Base-by-base conservation (phyloP, 1,284 basidiomycete species). In the Mycena sp. region DNA sequence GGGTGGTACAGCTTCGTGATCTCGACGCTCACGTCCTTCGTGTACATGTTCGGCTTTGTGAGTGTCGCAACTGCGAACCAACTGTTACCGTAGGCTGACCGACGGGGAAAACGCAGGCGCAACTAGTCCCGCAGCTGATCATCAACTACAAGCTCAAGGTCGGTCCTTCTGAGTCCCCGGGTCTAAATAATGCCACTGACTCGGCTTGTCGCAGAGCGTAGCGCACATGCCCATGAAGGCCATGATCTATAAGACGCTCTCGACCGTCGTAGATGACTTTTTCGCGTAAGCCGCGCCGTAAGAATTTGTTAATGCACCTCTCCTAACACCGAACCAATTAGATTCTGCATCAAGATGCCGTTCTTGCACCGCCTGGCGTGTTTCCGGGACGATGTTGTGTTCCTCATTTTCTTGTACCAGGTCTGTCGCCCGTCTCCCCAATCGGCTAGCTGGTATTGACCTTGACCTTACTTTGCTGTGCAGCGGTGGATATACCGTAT, bases 61-160 rank as follows among this genome's bases (percentile, higher is more conserved):
- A 80, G 90, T 85, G 48, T 12, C 25, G 35, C 30, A 19, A 37
- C 17, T 62, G 38, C 49, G 69, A 29, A 37, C 58, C n/a, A n/a
- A n/a, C n/a, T n/a, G n/a, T n/a, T 59, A 54, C 58, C 30, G 63
- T 54, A 64, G 67, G 49, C n/a, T n/a, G n/a, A 64, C 60, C 61
- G n/a, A 5, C 14, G 49, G 62, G 49, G 60, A 55, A 58, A 52
- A 38, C 67, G 41, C 74, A 93, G 91, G 92, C 90, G 41, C 95
- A 97, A 82, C 85, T 98, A 38, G 81, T 98, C 56, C 96, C 96
- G 43, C 95, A 97, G 77, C 78, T 98, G 58, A 94, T 96, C 73
- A 95, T 96, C 82, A 97, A 98, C 81, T 98, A 97, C 83, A 97
- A 98, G 77, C 85, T 97, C 66, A 96, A 96, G 91, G 90, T 89